Evolutionary conservation across 2,329 filamentous ascomycete genomes (phyloP), one percentile per base, ranked within the genome.

Genomic region (Colletotrichum sojae): DNA sequence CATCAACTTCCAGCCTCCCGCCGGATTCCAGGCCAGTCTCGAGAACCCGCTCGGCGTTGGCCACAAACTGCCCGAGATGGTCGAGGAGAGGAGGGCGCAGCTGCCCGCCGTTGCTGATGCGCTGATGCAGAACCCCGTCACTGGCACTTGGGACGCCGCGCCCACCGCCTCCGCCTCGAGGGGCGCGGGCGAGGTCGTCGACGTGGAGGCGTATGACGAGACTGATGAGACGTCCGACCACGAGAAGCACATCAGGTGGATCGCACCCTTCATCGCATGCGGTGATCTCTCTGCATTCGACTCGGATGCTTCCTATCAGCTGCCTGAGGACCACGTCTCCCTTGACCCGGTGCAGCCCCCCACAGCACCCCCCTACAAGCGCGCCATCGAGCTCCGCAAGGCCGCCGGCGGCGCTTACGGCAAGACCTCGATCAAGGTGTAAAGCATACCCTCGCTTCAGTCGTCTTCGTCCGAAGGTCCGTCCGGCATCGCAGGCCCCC

Each of bases 231-330:
- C 67, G 36, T 58, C 77, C 67, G 73, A 81, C 58, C 85, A 89
- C 69, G 80, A 70, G 25, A 67, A 67, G 27, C 48, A 55, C 57
- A 65, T 85, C 36, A 84, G 92, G 58, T 98, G 95, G 94, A 95
- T 98, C 74, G 94, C 95, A 4, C 94, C 95, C 0, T 99, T 99
- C 78, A 88, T 99, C 75, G 95, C 96, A n/a, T 99, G 96, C 78
- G 96, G 96, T 53, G 96, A 99, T 81, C 86, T 99, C 61, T 97
- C 94, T 25, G 91, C 94, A 12, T 99, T 95, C 83, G 96, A 99
- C 83, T 94, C 95, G 0, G 96, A 99, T 84, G 95, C 96, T 4
- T 96, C 95, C 5, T 98, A 98, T 80, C 89, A 92, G 73, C 85
- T 99, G 18, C 95, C 96, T 0, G 92, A 95, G 69, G 92, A 94